A percentile compares a stretch with the other conserved stretches of the same genome.
phyloP scores from a whole-genome alignment of 371 early-diverging fungal genomes.

The Saksenaea vasiformis region DNA sequence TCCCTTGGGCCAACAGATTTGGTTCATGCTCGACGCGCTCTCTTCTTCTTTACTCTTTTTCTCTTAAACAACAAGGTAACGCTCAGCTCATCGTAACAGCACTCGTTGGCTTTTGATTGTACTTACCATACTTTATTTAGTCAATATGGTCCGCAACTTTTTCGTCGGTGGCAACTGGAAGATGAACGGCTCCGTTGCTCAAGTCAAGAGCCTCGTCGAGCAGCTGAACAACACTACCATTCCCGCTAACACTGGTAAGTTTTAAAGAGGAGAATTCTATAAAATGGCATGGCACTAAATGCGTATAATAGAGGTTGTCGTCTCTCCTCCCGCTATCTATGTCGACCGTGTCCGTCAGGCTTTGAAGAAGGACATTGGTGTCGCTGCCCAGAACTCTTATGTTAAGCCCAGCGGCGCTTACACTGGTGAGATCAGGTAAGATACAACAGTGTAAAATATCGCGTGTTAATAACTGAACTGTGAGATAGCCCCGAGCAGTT shows the following conservation, averaged over 20 bases:
- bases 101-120: neutral
- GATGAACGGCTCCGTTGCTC: conserved; percentile 89
- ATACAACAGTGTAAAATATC: neutral
- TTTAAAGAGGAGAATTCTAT: neutral
- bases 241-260: conserved; percentile 46
- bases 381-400: conserved; percentile 97
- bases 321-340: conserved; percentile 96
- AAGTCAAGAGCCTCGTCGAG: conserved; percentile 73
- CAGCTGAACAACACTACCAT: conserved; percentile 71
- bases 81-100: neutral
- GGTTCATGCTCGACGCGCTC: neutral
- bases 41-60: neutral
- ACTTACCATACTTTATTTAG: neutral
- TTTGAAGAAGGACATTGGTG: conserved; percentile 82
- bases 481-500: conserved; percentile 85
- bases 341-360: conserved; percentile 78
- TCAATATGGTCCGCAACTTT: conserved; percentile 64
- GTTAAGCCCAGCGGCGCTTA: conserved; percentile 89
- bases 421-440: conserved; percentile 97
- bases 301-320: conserved; percentile 82
- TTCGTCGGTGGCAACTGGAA: conserved; percentile 92
- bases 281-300: neutral
- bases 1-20: too few relatives aligned
- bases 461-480: neutral
- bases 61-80: neutral